Base-by-base conservation (phyloP, 805 yeast genomes). In the Ogataea methylovora region DNA sequence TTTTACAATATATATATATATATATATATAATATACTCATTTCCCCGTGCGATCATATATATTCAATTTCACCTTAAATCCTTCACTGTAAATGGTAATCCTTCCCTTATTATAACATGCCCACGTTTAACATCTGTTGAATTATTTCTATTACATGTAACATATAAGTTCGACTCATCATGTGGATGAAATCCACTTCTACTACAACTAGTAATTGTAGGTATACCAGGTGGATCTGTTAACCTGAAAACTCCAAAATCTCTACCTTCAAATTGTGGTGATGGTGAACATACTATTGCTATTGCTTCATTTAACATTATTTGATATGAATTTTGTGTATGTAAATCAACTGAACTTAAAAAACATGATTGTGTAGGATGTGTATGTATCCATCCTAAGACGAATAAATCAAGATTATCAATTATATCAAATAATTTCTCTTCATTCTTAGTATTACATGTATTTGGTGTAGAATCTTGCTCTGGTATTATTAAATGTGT, bases 321-420 rank as follows among this genome's bases (percentile, higher is more conserved):
- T 54, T 78, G 85, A 51, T 79, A 79, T 3, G 81, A 70, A 40
- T 71, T 72, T 41, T 78, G 84, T 2, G 84, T 78, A 52, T 79
- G 85, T 34, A 78, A 54, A 46, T 78, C 85, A 30, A 78, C 72
- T 0, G 82, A 73, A 10, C 80, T 72, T 51, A 78, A 53, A 49
- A 78, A 78, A 42, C 85, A 78, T n/a, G 81, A 61, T 49, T 78
- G 85, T 9, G 84, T 73, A 5, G 85, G 85, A 49, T 78, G 85
- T 8, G 84, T 79, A 51, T 78, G 85, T 34, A 78, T 79, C 85
- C 85, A 78, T 3, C 85, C 85, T 3, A 78, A 58, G n/a, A 78
- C 70, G 45, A 78, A 76, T 29, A 79, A 53, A 39, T 73, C 79
- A 34, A 70, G 60, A 22, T 55, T 43, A 46, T 77, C 84, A 28